A percentile compares a stretch with the other conserved stretches of the same genome.
Conservation (phyloP, 2,329 filamentous ascomycete genomes). For the Immersiporthe knoxdaviesiana region DNA sequence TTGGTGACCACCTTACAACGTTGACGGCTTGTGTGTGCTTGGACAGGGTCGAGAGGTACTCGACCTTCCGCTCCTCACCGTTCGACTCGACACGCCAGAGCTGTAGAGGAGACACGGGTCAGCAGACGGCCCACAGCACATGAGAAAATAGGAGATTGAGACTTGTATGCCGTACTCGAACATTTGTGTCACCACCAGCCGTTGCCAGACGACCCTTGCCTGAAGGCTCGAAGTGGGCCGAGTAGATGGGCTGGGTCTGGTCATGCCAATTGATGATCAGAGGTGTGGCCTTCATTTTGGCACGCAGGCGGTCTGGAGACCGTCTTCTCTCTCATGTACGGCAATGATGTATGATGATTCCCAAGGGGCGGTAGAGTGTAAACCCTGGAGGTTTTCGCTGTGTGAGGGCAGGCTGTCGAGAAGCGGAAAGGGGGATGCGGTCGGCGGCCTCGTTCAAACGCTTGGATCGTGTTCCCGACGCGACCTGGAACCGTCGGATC, state of each 20-base stretch:
- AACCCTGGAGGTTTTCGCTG: not conserved
- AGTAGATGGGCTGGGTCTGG: conserved; percentile 95
- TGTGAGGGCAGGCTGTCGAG: not conserved
- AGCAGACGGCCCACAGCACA: not conserved
- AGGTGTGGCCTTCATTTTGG: conserved; percentile 90
- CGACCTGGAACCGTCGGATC: conserved; percentile 4
- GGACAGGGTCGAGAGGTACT: conserved; percentile 86
- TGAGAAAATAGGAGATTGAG: not conserved
- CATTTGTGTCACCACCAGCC: conserved; percentile 94
- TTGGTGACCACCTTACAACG: conserved; percentile 93
- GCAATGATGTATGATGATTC: not conserved
- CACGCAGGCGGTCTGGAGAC: conserved; percentile 31
- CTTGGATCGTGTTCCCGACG: conserved; percentile 8
- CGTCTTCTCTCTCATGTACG: conserved; percentile 16
- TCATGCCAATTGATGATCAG: conserved; percentile 99
- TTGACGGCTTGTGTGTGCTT: conserved; percentile 98
- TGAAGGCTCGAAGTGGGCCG: conserved; percentile 91
- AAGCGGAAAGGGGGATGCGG: not conserved
- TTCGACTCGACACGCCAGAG: conserved; percentile 89
- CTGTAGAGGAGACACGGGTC: conserved; percentile 46
- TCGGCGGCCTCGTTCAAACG: not conserved
- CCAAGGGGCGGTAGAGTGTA: not conserved
- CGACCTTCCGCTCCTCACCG: conserved; percentile 85
- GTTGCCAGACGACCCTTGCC: conserved; percentile 92
- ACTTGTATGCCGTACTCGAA: conserved; percentile 65